Conservation (phyloP, 2,329 filamentous ascomycete species). For the Pseudocercospora macadamiae region DNA sequence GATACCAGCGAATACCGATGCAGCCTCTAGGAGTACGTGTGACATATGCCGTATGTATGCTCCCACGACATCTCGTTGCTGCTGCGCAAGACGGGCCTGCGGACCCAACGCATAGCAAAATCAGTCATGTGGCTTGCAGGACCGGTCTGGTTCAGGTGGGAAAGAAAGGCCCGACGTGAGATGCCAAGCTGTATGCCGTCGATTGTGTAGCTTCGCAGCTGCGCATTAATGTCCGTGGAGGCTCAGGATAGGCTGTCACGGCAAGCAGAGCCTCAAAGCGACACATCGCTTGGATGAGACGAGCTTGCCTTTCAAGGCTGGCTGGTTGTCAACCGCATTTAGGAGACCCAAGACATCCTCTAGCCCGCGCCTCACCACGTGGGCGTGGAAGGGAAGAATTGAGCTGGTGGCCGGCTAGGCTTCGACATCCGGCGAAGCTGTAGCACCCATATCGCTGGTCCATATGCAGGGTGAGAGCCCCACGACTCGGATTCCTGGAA, state of each 20-base stretch:
- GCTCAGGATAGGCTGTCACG: background rate
- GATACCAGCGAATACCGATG: background rate
- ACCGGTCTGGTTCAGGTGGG: background rate
- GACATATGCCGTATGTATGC: too few species aligned
- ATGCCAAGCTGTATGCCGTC: background rate
- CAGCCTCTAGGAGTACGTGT: too few species aligned
- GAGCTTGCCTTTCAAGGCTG: background rate
- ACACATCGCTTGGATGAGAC: background rate
- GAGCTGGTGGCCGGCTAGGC: too few species aligned
- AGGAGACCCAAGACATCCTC: background rate
- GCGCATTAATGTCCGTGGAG: background rate
- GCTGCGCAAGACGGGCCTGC: background rate
- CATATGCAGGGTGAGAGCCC: too few species aligned
- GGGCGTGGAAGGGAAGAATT: background rate
- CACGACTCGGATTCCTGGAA: too few species aligned
- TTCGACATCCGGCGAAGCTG: too few species aligned
- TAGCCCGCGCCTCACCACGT: background rate
- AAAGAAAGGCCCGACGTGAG: background rate
- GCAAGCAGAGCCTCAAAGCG: background rate
- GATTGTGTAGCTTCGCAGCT: background rate
- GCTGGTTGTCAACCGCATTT: background rate
- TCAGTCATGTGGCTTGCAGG: background rate
- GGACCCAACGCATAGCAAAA: background rate
- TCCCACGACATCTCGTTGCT: too few species aligned
- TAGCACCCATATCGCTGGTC: too few species aligned